Evolutionary conservation across 2,329 filamentous ascomycete species (phyloP).

Genomic region (Aureobasidium sp.): DNA sequence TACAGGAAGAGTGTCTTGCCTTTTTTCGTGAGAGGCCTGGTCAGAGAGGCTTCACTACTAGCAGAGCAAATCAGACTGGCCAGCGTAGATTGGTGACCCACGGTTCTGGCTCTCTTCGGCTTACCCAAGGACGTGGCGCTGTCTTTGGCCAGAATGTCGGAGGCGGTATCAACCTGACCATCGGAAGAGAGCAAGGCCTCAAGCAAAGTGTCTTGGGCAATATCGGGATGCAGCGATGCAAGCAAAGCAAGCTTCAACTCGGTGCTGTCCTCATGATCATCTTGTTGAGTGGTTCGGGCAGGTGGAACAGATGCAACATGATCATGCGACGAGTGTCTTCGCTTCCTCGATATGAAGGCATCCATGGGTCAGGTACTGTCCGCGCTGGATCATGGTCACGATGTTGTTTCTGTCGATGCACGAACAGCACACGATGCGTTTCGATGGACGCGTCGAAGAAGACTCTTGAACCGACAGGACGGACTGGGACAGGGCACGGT

Average conservation of each 20-base stretch:
- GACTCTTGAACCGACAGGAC: neutral
- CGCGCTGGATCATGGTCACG: neutral
- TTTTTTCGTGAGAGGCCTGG: slow-evolving; percentile 55
- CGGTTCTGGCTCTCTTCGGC: slow-evolving; percentile 19
- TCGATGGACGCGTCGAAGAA: neutral
- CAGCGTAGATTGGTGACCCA: slow-evolving; percentile 40
- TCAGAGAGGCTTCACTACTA: neutral
- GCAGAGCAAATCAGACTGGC: slow-evolving; percentile 14
- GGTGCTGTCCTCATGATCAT: slow-evolving; percentile 66
- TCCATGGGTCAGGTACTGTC: slow-evolving; percentile 21
- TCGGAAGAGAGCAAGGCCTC: slow-evolving; percentile 72
- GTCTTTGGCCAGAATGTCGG: slow-evolving; percentile 45
- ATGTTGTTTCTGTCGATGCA: neutral
- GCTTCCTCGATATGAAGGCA: slow-evolving; percentile 23
- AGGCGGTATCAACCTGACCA: slow-evolving; percentile 64
- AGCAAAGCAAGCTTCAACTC: slow-evolving; percentile 84
- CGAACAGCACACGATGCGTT: slow-evolving; percentile 1
- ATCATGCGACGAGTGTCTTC: slow-evolving; percentile 19
- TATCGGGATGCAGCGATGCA: slow-evolving; percentile 63
- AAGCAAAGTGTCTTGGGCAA: slow-evolving; percentile 61
- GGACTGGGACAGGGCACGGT: neutral
- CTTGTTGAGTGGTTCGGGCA: slow-evolving; percentile 14
- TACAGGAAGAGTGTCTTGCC: slow-evolving; percentile 81
- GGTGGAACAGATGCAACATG: neutral
- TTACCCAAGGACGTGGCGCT: neutral